phyloP scores from a whole-genome alignment of 106 monocot genomes.

The Allium cepa region DNA sequence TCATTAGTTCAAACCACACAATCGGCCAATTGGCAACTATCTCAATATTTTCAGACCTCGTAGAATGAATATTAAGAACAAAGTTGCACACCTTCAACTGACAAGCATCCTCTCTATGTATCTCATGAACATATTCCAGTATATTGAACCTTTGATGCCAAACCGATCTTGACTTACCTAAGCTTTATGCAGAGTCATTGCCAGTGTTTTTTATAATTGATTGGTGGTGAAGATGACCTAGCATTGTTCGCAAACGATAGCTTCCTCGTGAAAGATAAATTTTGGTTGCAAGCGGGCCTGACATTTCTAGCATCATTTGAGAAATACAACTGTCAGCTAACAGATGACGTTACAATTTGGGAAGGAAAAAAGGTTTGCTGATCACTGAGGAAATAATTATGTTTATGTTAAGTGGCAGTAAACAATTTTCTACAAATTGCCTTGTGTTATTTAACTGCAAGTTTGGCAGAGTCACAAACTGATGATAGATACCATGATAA shows the following conservation, averaged over 20 bases:
- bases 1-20: too few relatives aligned
- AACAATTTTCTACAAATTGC: too few relatives aligned
- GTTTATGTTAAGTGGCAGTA: too few relatives aligned
- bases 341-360: not conserved
- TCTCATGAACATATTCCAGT: slow-evolving; percentile 8
- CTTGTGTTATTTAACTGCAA: too few relatives aligned
- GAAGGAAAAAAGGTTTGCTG: not conserved
- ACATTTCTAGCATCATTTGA: slow-evolving; percentile 22
- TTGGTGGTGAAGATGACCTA: slow-evolving; percentile 49
- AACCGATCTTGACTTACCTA: slow-evolving; percentile 19
- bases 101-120: slow-evolving; percentile 21
- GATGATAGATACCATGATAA: too few relatives aligned
- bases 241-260: slow-evolving; percentile 44
- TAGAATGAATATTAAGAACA: not conserved
- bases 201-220: slow-evolving; percentile 17
- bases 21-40: too few relatives aligned
- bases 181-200: slow-evolving; percentile 11
- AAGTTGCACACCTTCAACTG: slow-evolving; percentile 36
- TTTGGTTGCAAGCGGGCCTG: slow-evolving; percentile 76
- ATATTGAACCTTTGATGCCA: slow-evolving; percentile 18
- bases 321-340: not conserved
- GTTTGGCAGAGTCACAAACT: too few relatives aligned
- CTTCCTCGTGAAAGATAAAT: slow-evolving; percentile 45
- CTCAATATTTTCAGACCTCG: too few relatives aligned
- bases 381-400: too few relatives aligned